Conservation (phyloP, 768 basidiomycete species). For the Panellus pusillus region DNA sequence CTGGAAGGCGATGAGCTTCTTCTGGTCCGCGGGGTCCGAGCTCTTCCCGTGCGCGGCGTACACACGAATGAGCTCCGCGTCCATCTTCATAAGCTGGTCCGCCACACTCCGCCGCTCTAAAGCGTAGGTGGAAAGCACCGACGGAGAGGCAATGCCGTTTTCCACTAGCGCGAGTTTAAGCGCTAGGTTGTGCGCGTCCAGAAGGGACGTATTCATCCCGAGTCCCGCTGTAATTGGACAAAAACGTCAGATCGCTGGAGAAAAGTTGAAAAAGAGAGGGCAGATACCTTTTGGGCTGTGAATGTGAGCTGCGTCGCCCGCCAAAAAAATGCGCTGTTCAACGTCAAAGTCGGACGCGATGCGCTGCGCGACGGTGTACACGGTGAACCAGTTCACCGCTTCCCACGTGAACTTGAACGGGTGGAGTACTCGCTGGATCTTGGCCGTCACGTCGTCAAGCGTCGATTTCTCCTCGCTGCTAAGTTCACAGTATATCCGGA, state of each 20-base stretch:
- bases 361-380: conserved; percentile 8
- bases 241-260: no score
- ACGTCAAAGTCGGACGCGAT: conserved; percentile 6
- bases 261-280: no score
- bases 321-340: conserved; percentile 2
- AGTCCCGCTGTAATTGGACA: background rate
- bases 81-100: conserved; percentile 1
- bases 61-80: conserved; percentile 3
- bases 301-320: conserved; percentile 7
- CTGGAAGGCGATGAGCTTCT: conserved; percentile 9
- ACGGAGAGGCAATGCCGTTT: background rate
- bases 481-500: conserved; percentile 6
- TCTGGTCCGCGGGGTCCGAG: background rate
- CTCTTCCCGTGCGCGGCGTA: conserved; percentile 11
- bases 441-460: conserved; percentile 6
- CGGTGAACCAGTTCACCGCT: conserved; percentile 11
- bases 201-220: conserved; percentile 10
- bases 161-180: conserved; percentile 8
- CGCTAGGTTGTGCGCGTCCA: conserved; percentile 10
- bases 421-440: conserved; percentile 3
- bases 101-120: conserved; percentile 6
- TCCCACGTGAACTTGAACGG: conserved; percentile 6
- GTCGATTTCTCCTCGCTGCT: background rate
- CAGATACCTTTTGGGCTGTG: conserved; percentile 10
- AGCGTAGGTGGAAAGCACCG: conserved; percentile 1